Conservation (phyloP, 2,329 filamentous ascomycete genomes). For the Pseudogymnoascus sp. region DNA sequence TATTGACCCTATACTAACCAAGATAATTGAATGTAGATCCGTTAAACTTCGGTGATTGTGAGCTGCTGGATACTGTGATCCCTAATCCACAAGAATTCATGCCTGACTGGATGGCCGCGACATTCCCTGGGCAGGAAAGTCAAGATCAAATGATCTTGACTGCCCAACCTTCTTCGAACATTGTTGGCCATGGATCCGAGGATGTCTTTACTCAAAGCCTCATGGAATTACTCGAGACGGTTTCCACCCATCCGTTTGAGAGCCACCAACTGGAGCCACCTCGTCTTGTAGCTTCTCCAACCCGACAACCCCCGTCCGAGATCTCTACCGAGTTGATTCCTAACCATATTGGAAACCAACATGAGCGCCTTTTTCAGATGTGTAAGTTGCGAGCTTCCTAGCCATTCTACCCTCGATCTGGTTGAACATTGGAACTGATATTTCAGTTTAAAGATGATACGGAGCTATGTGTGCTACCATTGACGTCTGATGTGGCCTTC, state of each 20-base stretch:
- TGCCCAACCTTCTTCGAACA: conserved; percentile 1
- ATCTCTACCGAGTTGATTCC: background rate
- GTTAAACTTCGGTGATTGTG: background rate
- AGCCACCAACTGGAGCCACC: conserved; percentile 2
- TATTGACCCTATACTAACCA: background rate
- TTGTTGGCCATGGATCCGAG: conserved; percentile 3
- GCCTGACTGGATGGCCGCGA: background rate
- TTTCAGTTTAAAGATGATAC: conserved; percentile 25
- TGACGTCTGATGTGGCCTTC: conserved; percentile 28
- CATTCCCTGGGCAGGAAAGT: background rate
- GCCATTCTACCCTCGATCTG: background rate
- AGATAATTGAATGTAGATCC: background rate
- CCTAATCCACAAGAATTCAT: background rate
- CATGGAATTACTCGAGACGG: background rate
- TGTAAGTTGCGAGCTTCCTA: background rate
- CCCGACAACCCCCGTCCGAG: background rate
- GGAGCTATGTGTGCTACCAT: conserved; percentile 30
- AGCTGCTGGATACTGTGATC: background rate
- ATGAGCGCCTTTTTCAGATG: background rate
- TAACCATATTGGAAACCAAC: background rate
- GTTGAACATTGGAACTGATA: background rate
- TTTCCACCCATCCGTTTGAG: background rate
- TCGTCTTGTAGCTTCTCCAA: background rate
- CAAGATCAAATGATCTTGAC: background rate
- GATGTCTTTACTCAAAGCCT: background rate